phyloP scores from a whole-genome alignment of 257 asterid species.

The Fraxinus anomala region DNA sequence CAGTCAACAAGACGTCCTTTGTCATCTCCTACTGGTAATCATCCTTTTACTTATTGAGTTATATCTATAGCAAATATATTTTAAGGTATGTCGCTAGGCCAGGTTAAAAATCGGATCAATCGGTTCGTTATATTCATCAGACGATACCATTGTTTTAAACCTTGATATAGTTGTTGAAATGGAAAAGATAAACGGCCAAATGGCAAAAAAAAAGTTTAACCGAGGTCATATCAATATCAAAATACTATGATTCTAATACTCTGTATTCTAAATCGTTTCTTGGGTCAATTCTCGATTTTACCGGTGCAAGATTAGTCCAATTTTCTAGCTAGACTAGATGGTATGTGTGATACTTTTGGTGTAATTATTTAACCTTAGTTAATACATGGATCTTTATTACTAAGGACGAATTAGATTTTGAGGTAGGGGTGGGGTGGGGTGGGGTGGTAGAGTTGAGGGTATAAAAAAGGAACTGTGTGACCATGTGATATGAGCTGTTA shows the following conservation, averaged over 20 bases:
- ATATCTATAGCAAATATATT: neutral
- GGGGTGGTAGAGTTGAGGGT: conserved; percentile 30
- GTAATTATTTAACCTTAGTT: no score
- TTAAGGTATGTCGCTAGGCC: neutral
- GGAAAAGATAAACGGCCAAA: neutral
- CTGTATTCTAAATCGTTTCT: neutral
- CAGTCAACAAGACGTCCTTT: conserved; percentile 60
- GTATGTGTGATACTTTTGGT: neutral
- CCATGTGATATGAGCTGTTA: conserved; percentile 76
- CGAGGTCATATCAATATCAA: neutral
- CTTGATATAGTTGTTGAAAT: neutral
- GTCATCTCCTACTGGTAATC: conserved; percentile 63
- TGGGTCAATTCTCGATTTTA: neutral
- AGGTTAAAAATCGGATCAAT: neutral
- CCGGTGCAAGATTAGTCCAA: neutral
- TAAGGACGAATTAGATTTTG: neutral
- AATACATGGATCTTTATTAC: no score
- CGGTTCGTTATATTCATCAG: neutral
- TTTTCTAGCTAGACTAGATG: neutral
- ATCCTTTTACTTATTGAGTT: neutral
- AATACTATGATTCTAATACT: neutral
- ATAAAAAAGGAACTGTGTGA: conserved; percentile 19
- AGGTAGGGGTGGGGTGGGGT: conserved; percentile 19
- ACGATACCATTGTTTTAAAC: neutral
- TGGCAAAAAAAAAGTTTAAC: neutral